Base-by-base conservation (phyloP, 805 yeast species). In the Zygosaccharomyces pseudorouxii region DNA sequence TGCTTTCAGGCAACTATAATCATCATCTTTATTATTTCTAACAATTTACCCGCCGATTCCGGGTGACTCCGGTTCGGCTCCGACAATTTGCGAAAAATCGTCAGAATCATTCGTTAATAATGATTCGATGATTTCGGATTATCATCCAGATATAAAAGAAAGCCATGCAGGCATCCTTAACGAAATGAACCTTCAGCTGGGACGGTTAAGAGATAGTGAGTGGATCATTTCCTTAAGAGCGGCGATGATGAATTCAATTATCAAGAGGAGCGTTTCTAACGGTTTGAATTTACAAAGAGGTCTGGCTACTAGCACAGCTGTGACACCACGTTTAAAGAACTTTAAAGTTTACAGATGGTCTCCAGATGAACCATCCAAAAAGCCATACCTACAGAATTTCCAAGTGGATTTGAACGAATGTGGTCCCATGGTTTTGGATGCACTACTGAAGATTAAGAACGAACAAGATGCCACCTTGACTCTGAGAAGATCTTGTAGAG, bases 341-440 rank as follows among this genome's bases (percentile, higher is more conserved):
- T 90, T 93, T 72, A 87, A 90, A 68, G 83, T 93, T 62, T 93
- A 93, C 79, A 83, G 99, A 75, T 93, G 99, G 99, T 86, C 86
- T 64, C 99, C 99, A 48, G 99, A 93, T 68, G 81, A 88, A 45
- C 99, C 99, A 45, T 89, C 87, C 58, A 82, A 80, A 58, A 88
- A 90, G 77, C 99, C 99, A 51, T 74, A 76, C 56, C 78, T 93
- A 80, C 84, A 88, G 72, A 77, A 79, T 54, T 93, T 86, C 73
- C 77, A 87, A 58, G 77, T 93, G 43, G 95, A 93, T 70, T 79
- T 93, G 69, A 85, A 89, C 73, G 74, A 83, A 45, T 88, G 96
- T 73, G 99, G 99, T 55, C 99, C 99, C 49, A 93, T 93, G 99
- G 86, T 93, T 45, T 77, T 93, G 64, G 99, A 93, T 71, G 99